Evolutionary conservation across 768 basidiomycete species (phyloP), one percentile per base, ranked within the genome.

Genomic region (Naganishia friedmannii): DNA sequence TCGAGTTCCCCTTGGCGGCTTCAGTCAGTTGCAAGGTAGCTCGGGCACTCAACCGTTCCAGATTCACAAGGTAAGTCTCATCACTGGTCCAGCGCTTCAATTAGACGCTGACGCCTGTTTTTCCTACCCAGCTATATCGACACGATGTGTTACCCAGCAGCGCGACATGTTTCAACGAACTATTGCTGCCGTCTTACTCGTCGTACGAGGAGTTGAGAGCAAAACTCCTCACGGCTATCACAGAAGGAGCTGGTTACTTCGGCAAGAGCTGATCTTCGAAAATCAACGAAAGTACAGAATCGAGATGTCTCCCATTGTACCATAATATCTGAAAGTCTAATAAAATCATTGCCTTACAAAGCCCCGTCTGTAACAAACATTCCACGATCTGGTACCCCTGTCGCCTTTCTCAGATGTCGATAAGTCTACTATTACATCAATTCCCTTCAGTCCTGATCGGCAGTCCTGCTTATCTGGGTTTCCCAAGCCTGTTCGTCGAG

Each of bases 201-300:
- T 92, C 91, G 21, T 98, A 99, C 77, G 96, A 99, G 79, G 93
- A 93, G 86, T 86, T 99, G 72, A 88, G 96, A 31, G 90, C 91
- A 73, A 92, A 92, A 79, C 81, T 99, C 45, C 82, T 94, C 67
- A 84, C 95, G 73, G 92, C 95, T 42, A 95, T 98, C 77, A 93
- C 90, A 76, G 96, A 98, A 81, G 94, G 93, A 63, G 92, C 91
- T 26, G 92, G 94, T 83, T 92, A 92, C 53, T 98, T 98, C 80
- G 95, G 92, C 46, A 29, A 42, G n/a, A n/a, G n/a, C n/a, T n/a
- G n/a, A n/a, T n/a, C n/a, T n/a, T n/a, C n/a, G n/a, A n/a, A n/a
- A n/a, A n/a, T n/a, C n/a, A n/a, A n/a, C n/a, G n/a, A n/a, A n/a
- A n/a, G n/a, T n/a, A n/a, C n/a, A n/a, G n/a, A n/a, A n/a, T n/a